Evolutionary conservation across 495 filamentous ascomycete species (phyloP), one percentile per base, ranked within the genome.

Genomic region (Podospora australis): DNA sequence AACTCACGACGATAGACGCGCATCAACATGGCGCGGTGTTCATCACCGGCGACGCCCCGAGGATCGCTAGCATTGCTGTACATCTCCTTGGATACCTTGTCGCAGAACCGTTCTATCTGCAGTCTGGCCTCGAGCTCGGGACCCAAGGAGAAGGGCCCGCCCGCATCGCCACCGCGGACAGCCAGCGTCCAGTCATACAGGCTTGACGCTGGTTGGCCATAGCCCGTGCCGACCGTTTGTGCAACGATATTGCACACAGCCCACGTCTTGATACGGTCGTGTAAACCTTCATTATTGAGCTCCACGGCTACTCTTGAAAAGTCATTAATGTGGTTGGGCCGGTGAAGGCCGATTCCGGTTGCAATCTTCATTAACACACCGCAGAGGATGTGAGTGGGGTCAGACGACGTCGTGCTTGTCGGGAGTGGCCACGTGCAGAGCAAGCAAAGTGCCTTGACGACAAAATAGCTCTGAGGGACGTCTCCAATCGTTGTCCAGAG

Each of bases 361-460:
- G 90, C 87, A 44, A 90, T 81, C 63, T 95, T 89, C 76, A 95
- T 86, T 89, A 95, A 90, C 57, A 92, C 77, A 22, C 90, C 90
- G 57, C 84, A 82, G 9, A 95, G 72, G 69, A 94, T 95, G 57
- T 94, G 90, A 0, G 90, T 95, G 2, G 88, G 87, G 63, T 96
- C 90, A 6, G 79, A 80, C 4, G 86, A 86, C 6, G 88, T 94
- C 17, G 84, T 91, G 63, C 84, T 90, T 3, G 83, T 88, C 4
- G 90, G 90, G 19, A 95, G 75, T 9, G 90, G 90, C 90, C 90
- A 96, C 6, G 86, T 85, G 67, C 90, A 96, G 30, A 96, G 72
- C 21, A 96, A 62, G 64, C 86, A 90, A 30, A 96, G 75, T 6
- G 89, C 90, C 67, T 95, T 95, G 54, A 95, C 87, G n/a, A 91